phyloP scores from a whole-genome alignment of 352 stramenopile species.

The Phytophthora ramorum region DNA sequence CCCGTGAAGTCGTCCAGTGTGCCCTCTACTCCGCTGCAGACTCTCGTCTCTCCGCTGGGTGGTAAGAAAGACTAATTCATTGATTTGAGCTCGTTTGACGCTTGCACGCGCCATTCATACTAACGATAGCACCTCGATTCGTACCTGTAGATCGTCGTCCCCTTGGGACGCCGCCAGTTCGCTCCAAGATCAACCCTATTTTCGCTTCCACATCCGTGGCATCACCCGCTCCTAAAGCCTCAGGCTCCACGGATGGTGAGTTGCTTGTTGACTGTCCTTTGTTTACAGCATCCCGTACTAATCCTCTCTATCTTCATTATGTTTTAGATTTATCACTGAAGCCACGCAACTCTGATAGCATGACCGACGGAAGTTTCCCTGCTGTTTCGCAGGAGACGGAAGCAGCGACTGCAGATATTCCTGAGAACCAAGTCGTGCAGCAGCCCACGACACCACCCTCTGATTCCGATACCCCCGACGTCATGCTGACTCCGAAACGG shows the following conservation, averaged over 20 bases:
- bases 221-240: slow-evolving; percentile 23
- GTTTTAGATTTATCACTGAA: slow-evolving; percentile 56
- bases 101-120: slow-evolving; percentile 23
- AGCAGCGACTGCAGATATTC: slow-evolving; percentile 11
- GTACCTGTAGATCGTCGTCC: slow-evolving; percentile 43
- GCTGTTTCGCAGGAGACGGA: slow-evolving; percentile 36
- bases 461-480: slow-evolving; percentile 31
- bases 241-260: slow-evolving; percentile 51
- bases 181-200: slow-evolving; percentile 60
- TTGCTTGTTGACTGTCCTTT: neutral
- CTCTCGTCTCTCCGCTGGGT: slow-evolving; percentile 48
- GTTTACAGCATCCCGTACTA: slow-evolving; percentile 6
- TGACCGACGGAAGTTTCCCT: slow-evolving; percentile 18
- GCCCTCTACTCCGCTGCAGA: slow-evolving; percentile 32
- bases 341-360: slow-evolving; percentile 34
- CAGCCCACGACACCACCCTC: slow-evolving; percentile 42
- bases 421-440: slow-evolving; percentile 40
- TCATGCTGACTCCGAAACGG: slow-evolving; percentile 70
- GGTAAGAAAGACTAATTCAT: slow-evolving; percentile 45
- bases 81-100: slow-evolving; percentile 28
- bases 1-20: slow-evolving; percentile 32
- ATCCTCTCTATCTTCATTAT: slow-evolving; percentile 1
- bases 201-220: slow-evolving; percentile 45
- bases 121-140: slow-evolving; percentile 35
- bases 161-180: slow-evolving; percentile 50